Base-by-base conservation (phyloP, 805 yeast species). In the Debaryomyces castellii region DNA sequence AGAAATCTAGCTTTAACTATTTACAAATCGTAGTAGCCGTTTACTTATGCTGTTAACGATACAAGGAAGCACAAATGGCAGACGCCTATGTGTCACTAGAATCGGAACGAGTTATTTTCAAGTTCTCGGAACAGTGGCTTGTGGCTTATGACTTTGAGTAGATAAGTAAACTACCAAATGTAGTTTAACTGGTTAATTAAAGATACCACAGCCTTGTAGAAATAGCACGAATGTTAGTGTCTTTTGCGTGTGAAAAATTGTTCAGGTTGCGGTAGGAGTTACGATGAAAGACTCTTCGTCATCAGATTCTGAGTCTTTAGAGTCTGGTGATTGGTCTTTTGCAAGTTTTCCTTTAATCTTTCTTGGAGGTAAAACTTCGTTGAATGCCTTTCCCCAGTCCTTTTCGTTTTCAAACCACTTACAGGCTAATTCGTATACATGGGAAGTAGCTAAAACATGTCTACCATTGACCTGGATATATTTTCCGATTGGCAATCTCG, bases 371-470 rank as follows among this genome's bases (percentile, higher is more conserved):
- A 92, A 74, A 1, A 88, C 94, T n/a, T 77, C 73, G 60, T 90
- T 92, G 61, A 94, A 90, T 0, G 97, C 95, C 42, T 63, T 66
- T 54, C 81, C 86, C 98, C 99, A 92, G 63, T 88, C 89, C 45
- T 75, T 76, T 38, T 73, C 69, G 21, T 40, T 44, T 55, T 90
- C 96, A 48, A 83, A 76, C 87, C 92, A 90, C 60, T 82, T 81
- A 44, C 92, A 74, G 67, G 90, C 72, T 49, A 94, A 67, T 62
- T 92, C 96, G 49, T 88, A 86, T n/a, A 94, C 98, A 62, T 92
- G 98, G 25, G 95, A 87, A 0, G 97, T 91, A 0, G 98, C 95
- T 49, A 94, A 71, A 2, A 92, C 98, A 51, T 82, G 81, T 54
- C 98, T 78, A 1, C 98, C 96, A 49, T 87, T 83, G 42, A 94